Evolutionary conservation across 148 eudicot genomes (phyloP).

Genomic region (Polygonum maritimum): DNA sequence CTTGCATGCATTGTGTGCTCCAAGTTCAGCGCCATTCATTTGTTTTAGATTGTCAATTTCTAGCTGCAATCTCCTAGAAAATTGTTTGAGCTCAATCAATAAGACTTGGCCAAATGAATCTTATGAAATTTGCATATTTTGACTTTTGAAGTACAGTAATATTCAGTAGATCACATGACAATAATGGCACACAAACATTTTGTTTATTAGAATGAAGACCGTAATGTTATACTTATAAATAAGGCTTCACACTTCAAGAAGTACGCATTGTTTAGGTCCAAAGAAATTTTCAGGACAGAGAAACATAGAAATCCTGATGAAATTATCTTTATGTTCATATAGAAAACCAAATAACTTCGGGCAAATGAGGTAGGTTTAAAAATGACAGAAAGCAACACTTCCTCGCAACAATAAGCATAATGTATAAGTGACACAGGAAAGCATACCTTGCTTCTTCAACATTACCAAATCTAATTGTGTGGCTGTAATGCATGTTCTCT

Average conservation of each 20-base stretch:
- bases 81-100: not conserved
- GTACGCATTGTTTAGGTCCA: not conserved
- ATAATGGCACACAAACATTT: not conserved
- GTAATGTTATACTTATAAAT: not conserved
- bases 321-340: not conserved
- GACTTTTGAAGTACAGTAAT: not conserved
- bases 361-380: not conserved
- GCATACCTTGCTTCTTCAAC: slow-evolving; percentile 77
- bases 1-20: slow-evolving; percentile 16
- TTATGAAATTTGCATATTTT: not conserved
- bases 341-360: not conserved
- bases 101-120: not conserved
- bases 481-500: slow-evolving; percentile 91
- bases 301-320: slow-evolving; percentile 4
- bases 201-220: not conserved
- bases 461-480: slow-evolving; percentile 89
- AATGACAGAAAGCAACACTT: not conserved
- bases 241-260: not conserved
- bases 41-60: slow-evolving; percentile 51
- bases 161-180: not conserved
- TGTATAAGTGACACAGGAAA: not conserved
- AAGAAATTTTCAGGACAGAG: not conserved
- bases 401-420: not conserved
- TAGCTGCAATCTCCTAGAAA: slow-evolving; percentile 53
- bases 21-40: slow-evolving; percentile 26